Evolutionary conservation across 345 rosid species (phyloP).

Genomic region (Hypericum androsaemum): DNA sequence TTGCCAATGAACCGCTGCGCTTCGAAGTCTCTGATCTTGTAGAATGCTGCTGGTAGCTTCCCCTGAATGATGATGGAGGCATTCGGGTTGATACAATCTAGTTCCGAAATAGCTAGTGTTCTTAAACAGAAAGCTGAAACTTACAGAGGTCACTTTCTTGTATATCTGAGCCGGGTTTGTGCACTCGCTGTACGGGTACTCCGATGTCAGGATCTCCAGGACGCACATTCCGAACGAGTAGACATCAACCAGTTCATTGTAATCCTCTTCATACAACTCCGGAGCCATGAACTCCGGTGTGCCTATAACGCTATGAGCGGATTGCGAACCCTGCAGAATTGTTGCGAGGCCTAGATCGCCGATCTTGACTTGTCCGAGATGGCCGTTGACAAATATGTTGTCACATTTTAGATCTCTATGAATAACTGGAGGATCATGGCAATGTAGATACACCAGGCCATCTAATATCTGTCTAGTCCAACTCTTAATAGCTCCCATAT

Average conservation of each 20-base stretch:
- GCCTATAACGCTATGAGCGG: slow-evolving; percentile 27
- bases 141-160: slow-evolving; percentile 31
- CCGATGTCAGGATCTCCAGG: slow-evolving; percentile 23
- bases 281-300: slow-evolving; percentile 32
- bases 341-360: slow-evolving; percentile 31
- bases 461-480: slow-evolving; percentile 25
- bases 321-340: slow-evolving; percentile 15
- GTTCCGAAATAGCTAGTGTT: not conserved
- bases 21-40: slow-evolving; percentile 47
- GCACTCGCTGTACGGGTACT: slow-evolving; percentile 28
- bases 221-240: slow-evolving; percentile 31
- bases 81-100: not conserved
- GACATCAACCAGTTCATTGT: slow-evolving; percentile 27
- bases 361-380: slow-evolving; percentile 29
- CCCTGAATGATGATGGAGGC: slow-evolving; percentile 38
- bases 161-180: slow-evolving; percentile 28
- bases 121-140: not conserved
- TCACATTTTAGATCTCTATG: slow-evolving; percentile 29
- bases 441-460: slow-evolving; percentile 22
- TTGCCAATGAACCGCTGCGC: slow-evolving; percentile 56
- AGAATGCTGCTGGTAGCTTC: slow-evolving; percentile 58
- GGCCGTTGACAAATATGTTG: slow-evolving; percentile 27
- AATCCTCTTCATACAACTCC: slow-evolving; percentile 25
- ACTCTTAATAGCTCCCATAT: slow-evolving; percentile 18
- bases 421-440: slow-evolving; percentile 27